Base-by-base conservation (phyloP, 768 basidiomycete species). In the Paxillus ammoniavirescens region DNA sequence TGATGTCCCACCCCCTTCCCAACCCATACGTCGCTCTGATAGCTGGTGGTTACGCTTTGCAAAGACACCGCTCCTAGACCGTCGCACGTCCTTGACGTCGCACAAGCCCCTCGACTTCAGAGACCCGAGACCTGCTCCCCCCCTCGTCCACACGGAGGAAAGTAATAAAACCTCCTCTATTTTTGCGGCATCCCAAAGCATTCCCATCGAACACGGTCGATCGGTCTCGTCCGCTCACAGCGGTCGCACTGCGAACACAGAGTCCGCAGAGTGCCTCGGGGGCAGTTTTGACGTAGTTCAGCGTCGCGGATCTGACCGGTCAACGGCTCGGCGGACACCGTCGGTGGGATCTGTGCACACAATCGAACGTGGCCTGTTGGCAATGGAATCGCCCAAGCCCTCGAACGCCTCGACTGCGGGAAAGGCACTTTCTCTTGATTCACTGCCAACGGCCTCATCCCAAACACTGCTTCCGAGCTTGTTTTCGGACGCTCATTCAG, bases 1-100 rank as follows among this genome's bases (percentile, higher is more conserved):
- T 61, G 70, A 77, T 41, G 55, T 70, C 57, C 56, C 75, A 14
- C 69, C 74, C 3, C 73, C 73, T 33, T 73, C 68, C 21, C 74
- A 75, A 41, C 75, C 80, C 1, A 75, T 91, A 43, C 80, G 81
- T 42, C 77, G 89, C 7, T 85, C 82, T 40, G 82, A 89, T 64
- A 83, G 78, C 10, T 91, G 91, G 88, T 94, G 91, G 86, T 70
- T 77, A 8, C 83, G 87, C 3, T 84, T 94, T 61, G 75, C 87
- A 13, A 81, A 80, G 50, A 80, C 83, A 15, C 79, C 82, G 33
- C 73, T 89, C 47, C 75, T 87, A 26, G 87, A 89, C 57, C 78
- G 83, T 38, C 74, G 76, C 23, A 55, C 70, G 10, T 82, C 77
- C 60, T 74, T 75, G 50, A 70, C 70, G 51, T 64, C 70, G 52